Evolutionary conservation across 1,139 yeast species (phyloP).

Genomic region (Diutina mesorugosa): DNA sequence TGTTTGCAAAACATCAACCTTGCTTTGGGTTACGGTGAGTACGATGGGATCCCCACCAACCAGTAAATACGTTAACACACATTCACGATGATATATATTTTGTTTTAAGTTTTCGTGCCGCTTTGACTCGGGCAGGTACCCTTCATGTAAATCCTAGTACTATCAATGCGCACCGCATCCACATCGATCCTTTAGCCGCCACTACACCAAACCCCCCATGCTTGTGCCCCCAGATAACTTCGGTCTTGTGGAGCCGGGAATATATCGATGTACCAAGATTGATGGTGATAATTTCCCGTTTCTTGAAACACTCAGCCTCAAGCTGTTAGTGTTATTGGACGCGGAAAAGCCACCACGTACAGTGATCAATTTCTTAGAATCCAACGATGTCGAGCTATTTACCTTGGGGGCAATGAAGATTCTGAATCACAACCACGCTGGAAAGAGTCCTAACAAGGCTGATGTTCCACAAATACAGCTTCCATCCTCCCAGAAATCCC

Average conservation of each 20-base stretch:
- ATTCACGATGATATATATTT: background rate
- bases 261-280: conserved; percentile 44
- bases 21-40: conserved; percentile 83
- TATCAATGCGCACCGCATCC: background rate
- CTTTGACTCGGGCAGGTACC: background rate
- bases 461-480: conserved; percentile 4
- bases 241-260: conserved; percentile 65
- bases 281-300: conserved; percentile 52
- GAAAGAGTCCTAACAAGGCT: conserved; percentile 12
- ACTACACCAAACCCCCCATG: conserved; percentile 23
- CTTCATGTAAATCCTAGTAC: background rate
- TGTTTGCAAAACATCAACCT: conserved; percentile 92
- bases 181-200: background rate
- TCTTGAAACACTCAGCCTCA: conserved; percentile 46
- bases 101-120: no score
- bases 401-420: conserved; percentile 31
- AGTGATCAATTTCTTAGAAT: conserved; percentile 31
- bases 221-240: conserved; percentile 70
- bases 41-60: conserved; percentile 70
- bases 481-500: conserved; percentile 9
- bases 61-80: background rate
- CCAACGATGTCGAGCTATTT: conserved; percentile 29
- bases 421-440: conserved; percentile 28
- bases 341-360: conserved; percentile 60
- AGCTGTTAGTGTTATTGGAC: conserved; percentile 48